Base-by-base conservation (phyloP, 306 rosid species). In the Prunus fruticosa region DNA sequence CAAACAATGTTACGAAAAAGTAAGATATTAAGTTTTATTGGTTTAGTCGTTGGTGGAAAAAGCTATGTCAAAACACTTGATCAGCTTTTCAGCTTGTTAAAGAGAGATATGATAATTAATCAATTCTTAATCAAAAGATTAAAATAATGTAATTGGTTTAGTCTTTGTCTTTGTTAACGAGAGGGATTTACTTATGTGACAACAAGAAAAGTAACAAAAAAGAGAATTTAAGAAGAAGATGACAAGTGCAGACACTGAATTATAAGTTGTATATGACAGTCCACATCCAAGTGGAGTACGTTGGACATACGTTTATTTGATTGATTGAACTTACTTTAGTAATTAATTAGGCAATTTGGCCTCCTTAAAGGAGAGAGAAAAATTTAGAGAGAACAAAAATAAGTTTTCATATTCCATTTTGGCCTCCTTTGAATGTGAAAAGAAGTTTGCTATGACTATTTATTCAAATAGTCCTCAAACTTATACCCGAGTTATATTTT, bases 31-130 rank as follows among this genome's bases (percentile, higher is more conserved):
- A 58, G 56, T 62, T 68, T 73, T 82, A 82, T 89, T 74, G 88
- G 84, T 84, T 67, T 71, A 80, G 68, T 84, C 86, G 88, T 50
- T 23, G 89, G 90, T 78, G 88, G 80, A 79, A 83, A 86, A 79
- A 76, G 78, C 90, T 62, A 88, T 82, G 88, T 72, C 43, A 18
- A 71, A 62, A 60, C 68, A 70, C 64, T 77, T 72, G 22, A 47
- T 62, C 15, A 53, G 3, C 80, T 67, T 67, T 38, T 52, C 9
- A 16, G 15, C n/a, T 70, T 30, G 18, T 50, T 27, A 6, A 67
- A 52, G 23, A 68, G 38, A 34, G 25, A 68, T 49, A 67, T 56
- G 46, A 43, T 27, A 25, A 71, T 78, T 23, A 62, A 71, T 11
- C 22, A 30, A 52, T 10, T 56, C 22, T 23, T 41, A 72, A 23